phyloP scores from a whole-genome alignment of 2,329 filamentous ascomycete species.

The Alternaria brassicicola region DNA sequence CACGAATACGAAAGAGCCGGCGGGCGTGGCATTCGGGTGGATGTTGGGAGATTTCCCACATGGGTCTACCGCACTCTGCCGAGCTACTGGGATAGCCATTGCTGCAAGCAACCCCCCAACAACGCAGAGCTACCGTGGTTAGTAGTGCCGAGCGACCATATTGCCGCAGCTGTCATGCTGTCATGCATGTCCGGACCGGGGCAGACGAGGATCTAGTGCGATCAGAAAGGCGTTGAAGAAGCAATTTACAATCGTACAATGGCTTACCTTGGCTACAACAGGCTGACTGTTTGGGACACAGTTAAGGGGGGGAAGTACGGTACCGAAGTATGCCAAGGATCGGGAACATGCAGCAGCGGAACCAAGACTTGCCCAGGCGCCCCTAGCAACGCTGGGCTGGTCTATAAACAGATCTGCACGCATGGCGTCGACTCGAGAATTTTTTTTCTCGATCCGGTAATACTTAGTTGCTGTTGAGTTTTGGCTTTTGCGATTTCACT shows the following conservation, averaged over 20 bases:
- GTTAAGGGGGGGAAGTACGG: conserved; percentile 6
- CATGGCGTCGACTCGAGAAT: not conserved
- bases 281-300: not conserved
- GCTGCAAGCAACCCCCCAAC: not conserved
- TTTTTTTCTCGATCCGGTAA: not conserved
- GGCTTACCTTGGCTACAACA: not conserved
- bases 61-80: not conserved
- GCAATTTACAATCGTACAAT: not conserved
- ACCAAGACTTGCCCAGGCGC: conserved; percentile 7
- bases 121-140: not conserved
- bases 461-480: not conserved
- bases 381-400: not conserved
- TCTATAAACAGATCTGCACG: conserved; percentile 6
- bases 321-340: conserved; percentile 1
- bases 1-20: conserved; percentile 9
- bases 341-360: not conserved
- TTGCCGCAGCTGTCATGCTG: not conserved
- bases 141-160: not conserved
- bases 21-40: not conserved
- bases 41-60: not conserved
- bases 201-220: not conserved
- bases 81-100: not conserved
- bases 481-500: not conserved
- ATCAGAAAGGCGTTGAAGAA: not conserved
- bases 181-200: not conserved